Evolutionary conservation across 2,329 filamentous ascomycete species (phyloP).

Genomic region (Cladosporium sp.): DNA sequence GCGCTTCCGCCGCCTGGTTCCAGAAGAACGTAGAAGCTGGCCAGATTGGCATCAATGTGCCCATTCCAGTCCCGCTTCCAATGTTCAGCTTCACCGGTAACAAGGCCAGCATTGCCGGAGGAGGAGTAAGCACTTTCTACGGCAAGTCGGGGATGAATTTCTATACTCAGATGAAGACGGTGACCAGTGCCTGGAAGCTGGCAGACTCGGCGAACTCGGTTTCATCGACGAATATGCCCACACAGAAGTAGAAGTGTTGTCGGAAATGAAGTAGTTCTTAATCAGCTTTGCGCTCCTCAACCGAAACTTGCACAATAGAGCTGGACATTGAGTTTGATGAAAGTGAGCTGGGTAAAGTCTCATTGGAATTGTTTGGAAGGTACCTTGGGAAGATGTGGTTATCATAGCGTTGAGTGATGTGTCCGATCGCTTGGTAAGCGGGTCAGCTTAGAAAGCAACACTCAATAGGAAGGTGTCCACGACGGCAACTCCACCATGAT

Average conservation of each 20-base stretch:
- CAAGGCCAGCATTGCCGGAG: slow-evolving; percentile 86
- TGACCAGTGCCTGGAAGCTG: slow-evolving; percentile 84
- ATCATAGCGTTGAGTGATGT: background rate
- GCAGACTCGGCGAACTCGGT: slow-evolving; percentile 82
- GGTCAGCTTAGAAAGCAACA: no score
- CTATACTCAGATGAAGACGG: slow-evolving; percentile 97
- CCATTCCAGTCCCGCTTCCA: slow-evolving; percentile 58
- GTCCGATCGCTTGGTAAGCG: no score
- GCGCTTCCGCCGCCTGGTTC: slow-evolving; percentile 73
- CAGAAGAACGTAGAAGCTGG: slow-evolving; percentile 78
- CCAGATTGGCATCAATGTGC: slow-evolving; percentile 82
- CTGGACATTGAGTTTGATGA: no score
- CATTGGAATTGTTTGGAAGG: no score
- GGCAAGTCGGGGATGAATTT: slow-evolving; percentile 89
- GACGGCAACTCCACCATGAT: no score
- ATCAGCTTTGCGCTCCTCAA: no score
- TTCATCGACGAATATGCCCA: slow-evolving; percentile 87
- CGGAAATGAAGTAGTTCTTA: no score
- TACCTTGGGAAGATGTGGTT: background rate
- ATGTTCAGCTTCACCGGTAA: slow-evolving; percentile 52
- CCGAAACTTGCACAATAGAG: no score
- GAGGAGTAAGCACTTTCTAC: slow-evolving; percentile 92
- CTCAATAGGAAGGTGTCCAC: no score
- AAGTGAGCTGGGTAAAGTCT: no score
- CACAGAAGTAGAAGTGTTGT: slow-evolving; percentile 40